Conservation (phyloP, 169 alveolate genomes). For the Cryptosporidium sp. region DNA sequence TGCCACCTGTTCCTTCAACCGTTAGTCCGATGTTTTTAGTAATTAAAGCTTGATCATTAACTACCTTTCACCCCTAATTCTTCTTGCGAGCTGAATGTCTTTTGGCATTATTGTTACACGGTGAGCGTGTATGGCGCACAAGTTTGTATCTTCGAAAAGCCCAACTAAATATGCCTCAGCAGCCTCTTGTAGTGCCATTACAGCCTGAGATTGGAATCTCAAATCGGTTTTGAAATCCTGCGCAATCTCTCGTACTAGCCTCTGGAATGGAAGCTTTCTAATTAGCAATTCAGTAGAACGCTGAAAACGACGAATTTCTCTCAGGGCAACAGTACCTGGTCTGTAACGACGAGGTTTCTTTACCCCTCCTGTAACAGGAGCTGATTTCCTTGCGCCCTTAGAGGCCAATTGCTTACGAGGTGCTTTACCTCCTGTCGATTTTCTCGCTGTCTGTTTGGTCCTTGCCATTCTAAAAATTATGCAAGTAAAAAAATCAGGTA, state of each 20-base stretch:
- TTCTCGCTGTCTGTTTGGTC: constrained; percentile 98
- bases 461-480: constrained; percentile 92
- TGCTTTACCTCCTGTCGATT: constrained; percentile 98
- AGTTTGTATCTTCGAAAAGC: constrained; percentile 98
- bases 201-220: constrained; percentile 94
- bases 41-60: background rate
- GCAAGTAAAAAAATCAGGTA: constrained; percentile 11
- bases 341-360: constrained; percentile 98
- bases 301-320: constrained; percentile 98
- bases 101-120: constrained; percentile 99
- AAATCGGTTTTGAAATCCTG: constrained; percentile 94
- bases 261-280: constrained; percentile 96
- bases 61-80: constrained; percentile 98
- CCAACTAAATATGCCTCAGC: constrained; percentile 99
- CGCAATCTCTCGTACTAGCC: constrained; percentile 96
- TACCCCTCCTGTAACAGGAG: constrained; percentile 96
- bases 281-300: constrained; percentile 93
- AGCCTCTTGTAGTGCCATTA: constrained; percentile 97
- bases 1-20: constrained; percentile 71
- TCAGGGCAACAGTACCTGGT: constrained; percentile 98
- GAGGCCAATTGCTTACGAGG: constrained; percentile 98
- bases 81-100: constrained; percentile 98
- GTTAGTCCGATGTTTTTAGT: background rate
- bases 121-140: constrained; percentile 99
- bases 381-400: constrained; percentile 98